phyloP scores from a whole-genome alignment of 352 stramenopile species.

The Phytophthora megakarya region DNA sequence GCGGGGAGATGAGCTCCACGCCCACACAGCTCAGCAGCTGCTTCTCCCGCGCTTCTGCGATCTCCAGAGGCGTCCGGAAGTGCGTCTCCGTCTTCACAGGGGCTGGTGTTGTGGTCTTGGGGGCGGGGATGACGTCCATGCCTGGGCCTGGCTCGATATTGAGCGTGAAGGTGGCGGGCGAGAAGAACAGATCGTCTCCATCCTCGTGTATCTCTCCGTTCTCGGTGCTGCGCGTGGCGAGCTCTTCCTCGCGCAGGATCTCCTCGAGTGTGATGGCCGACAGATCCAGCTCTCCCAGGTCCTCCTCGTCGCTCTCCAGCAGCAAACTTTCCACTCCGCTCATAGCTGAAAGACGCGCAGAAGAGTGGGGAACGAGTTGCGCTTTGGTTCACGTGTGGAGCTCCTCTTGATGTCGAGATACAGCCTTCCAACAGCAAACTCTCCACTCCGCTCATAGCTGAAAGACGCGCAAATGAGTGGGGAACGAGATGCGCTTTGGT shows the following conservation, averaged over 20 bases:
- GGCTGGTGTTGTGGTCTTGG: conserved; percentile 10
- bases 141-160: conserved; percentile 64
- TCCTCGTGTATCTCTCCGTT: conserved; percentile 25
- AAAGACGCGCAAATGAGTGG: background rate
- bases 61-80: conserved; percentile 71
- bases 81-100: conserved; percentile 30
- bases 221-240: conserved; percentile 41
- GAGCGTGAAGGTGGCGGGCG: conserved; percentile 69
- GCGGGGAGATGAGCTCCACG: conserved; percentile 78
- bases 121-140: conserved; percentile 61
- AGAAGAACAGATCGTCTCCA: conserved; percentile 73
- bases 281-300: conserved; percentile 68
- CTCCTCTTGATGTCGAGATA: conserved; percentile 8
- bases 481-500: background rate
- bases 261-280: conserved; percentile 72
- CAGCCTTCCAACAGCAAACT: conserved; percentile 66
- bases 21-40: conserved; percentile 83
- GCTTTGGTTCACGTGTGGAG: background rate
- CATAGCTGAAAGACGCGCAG: conserved; percentile 30
- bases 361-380: background rate
- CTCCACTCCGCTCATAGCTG: conserved; percentile 55
- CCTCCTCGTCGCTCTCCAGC: conserved; percentile 72
- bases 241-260: conserved; percentile 73
- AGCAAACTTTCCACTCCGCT: conserved; percentile 62
- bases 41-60: conserved; percentile 80